These are phyloP conservation scores for Teratosphaeria epicoccoides DNA, from an alignment of 2,329 filamentous ascomycete species.

Conservation along the genomic window DNA sequence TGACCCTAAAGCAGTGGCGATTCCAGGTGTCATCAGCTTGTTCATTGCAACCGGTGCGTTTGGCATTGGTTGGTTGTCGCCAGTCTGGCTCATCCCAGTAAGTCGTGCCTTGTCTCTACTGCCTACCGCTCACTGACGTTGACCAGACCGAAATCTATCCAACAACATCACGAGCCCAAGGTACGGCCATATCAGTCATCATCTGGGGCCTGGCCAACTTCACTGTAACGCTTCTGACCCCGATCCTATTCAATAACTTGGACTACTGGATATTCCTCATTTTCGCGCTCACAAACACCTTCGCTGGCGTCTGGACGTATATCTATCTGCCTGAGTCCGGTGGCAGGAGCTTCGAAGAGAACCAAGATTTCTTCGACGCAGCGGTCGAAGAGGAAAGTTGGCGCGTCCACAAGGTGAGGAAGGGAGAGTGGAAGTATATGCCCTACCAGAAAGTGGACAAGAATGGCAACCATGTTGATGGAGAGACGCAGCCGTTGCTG, in stretches of 20 bases:
- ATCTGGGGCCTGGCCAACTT: conserved; percentile 51
- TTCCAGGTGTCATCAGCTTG: conserved; percentile 42
- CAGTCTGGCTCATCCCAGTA: conserved; percentile 47
- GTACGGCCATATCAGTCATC: conserved; percentile 44
- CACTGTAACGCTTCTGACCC: conserved; percentile 46
- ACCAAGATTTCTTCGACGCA: conserved; percentile 47
- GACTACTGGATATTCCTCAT: conserved; percentile 49
- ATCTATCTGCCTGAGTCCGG: conserved; percentile 45
- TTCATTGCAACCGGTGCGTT: conserved; percentile 51
- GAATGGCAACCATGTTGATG: conserved; percentile 20
- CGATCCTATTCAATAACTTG: conserved; percentile 49
- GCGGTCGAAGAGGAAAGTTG: conserved; percentile 43
- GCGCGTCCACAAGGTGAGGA: conserved; percentile 43
- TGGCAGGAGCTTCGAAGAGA: conserved; percentile 49
- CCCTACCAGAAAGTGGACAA: conserved; percentile 31
- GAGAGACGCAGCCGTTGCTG: conserved; percentile 37
- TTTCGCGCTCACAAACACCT: conserved; percentile 44
- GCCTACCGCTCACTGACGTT: neutral
- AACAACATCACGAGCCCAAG: conserved; percentile 44
- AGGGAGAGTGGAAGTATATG: conserved; percentile 41
- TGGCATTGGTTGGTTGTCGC: conserved; percentile 50
- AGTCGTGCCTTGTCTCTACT: neutral
- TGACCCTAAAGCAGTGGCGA: conserved; percentile 34
- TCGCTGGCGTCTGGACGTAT: conserved; percentile 47
- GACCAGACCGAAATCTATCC: conserved; percentile 44